Evolutionary conservation across 495 filamentous ascomycete species (phyloP), one percentile per base, ranked within the genome.

Genomic region (Monascus purpureus): DNA sequence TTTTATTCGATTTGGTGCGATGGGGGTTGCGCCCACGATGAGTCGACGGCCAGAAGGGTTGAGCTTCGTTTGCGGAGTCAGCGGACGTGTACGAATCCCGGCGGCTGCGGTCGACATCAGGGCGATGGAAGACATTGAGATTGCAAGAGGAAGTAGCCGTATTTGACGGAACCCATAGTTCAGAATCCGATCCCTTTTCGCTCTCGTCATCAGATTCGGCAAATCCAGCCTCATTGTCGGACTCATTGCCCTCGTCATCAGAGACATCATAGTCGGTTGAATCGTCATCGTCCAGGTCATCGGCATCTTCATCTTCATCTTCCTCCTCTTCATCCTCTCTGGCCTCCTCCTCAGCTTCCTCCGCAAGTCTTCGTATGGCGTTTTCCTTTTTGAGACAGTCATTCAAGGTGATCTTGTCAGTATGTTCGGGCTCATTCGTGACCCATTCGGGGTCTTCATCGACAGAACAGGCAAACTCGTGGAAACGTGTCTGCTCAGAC

Each of bases 221-320:
- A 47, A 95, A 94, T 2, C 90, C 90, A 39, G 75, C 75, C 57
- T 97, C 90, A 45, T 93, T 85, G 50, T 96, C 88, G n/a, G 86
- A 90, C 42, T 94, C 83, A 42, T 88, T 87, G 8, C 83, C 83
- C 47, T 77, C 80, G 22, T 70, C 65, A 3, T 63, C 67, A 27
- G 56, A 61, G 37, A 70, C 71, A 31, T 81, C 75, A 37, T 78
- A 73, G 26, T 80, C 70, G 13, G 57, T 63, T 29, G 77, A 82
- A 6, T 50, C 47, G 8, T 56, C 58, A 3, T 59, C 50, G 6
- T 63, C 63, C 4, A 63, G 57, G 7, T 75, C 65, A 12, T 63
- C 68, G 9, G 66, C 65, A 13, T 69, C 66, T 11, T 72, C 61
- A 9, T 70, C 66, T 16, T 70, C 65, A 12, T 74, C 66, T 9